These are phyloP conservation scores for Aphanoascus verrucosus DNA, from an alignment of 2,329 filamentous ascomycete species.

Conservation along the genomic window DNA sequence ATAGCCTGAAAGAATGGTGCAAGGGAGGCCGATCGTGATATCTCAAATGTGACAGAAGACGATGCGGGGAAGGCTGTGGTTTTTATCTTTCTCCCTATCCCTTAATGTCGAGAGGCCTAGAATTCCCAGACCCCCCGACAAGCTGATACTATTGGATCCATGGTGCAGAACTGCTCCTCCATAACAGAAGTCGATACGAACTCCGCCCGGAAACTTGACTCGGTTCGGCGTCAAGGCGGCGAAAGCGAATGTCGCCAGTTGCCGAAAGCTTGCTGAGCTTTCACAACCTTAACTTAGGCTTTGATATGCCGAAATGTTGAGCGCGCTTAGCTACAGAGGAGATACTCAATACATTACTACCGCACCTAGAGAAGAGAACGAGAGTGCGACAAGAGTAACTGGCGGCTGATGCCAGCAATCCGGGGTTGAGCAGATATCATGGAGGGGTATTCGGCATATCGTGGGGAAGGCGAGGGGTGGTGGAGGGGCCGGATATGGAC, in stretches of 20 bases:
- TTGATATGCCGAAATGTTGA: background rate
- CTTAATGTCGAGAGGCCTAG: background rate
- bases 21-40: background rate
- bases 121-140: background rate
- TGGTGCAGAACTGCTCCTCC: background rate
- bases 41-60: background rate
- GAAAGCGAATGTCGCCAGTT: background rate
- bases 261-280: background rate
- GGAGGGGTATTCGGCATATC: background rate
- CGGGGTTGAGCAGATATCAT: too few relatives aligned
- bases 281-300: too few relatives aligned
- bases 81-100: background rate
- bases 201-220: background rate
- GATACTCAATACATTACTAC: too few relatives aligned
- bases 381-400: too few relatives aligned
- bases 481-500: background rate
- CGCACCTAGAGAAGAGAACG: too few relatives aligned
- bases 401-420: too few relatives aligned
- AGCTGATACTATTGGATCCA: background rate
- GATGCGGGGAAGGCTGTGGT: background rate
- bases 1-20: background rate
- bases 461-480: slow-evolving; percentile 2
- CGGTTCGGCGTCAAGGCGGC: background rate
- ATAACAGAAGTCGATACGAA: background rate
- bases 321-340: too few relatives aligned